Base-by-base conservation (phyloP, 2,329 filamentous ascomycete species). In the Talaromyces sp. region DNA sequence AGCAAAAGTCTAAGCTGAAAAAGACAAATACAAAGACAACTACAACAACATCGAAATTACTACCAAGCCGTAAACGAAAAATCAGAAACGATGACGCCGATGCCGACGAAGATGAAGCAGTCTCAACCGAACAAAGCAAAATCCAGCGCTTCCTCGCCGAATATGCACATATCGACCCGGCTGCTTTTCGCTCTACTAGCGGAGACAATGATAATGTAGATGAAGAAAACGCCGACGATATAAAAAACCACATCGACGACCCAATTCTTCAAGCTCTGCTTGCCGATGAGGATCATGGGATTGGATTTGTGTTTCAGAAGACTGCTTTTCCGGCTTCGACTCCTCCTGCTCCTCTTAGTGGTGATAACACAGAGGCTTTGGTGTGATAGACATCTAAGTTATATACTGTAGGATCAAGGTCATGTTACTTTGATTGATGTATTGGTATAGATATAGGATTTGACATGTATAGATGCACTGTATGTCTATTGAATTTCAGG, bases 101-200 rank as follows among this genome's bases (percentile, higher is more conserved):
- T 57, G n/a, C 65, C 65, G 47, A 64, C 31, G 45, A 45, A 62
- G n/a, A 66, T 65, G 24, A 64, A 62, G 33, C 31, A 11, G 54
- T 31, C 14, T 35, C 13, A 5, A 47, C 54, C 13, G 60, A 70
- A 52, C 60, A 67, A 63, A 41, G 63, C 16, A 75, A 74, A 47
- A 80, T 81, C 71, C 75, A 78, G 50, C 74, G 78, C 50, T 80
- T 76, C 45, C 73, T 82, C 24, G 76, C 80, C 49, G 76, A 78
- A 31, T 82, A 80, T 67, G 66, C 72, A 13, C 80, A 82, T 63
- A 76, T 82, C 31, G 76, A 82, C 60, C 78, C 80, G 5, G 66
- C 71, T 10, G 41, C 60, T 16, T 59, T 66, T 54, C 33, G 14
- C 1, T 35, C 49, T 9, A 37, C 7, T 31, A 13, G 19, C 6